Base-by-base conservation (phyloP, 75 land plant species). In the Pinus tabuliformis region DNA sequence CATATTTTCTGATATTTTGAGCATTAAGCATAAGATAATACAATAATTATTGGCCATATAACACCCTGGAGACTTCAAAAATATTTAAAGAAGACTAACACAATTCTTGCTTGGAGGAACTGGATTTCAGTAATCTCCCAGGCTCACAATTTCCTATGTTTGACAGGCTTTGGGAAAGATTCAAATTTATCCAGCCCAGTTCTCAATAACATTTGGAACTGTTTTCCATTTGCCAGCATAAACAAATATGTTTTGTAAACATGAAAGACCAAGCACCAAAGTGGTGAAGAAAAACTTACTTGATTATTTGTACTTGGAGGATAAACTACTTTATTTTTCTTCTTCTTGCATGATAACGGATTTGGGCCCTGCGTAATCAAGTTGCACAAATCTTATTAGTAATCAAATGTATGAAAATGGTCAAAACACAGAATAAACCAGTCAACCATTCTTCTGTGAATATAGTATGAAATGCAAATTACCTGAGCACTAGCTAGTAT, bases 341-440 rank as follows among this genome's bases (percentile, higher is more conserved):
- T 68, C 72, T 68, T 68, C 72, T 68, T 68, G 72, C 72, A 68
- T 39, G 72, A 68, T 68, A 68, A 68, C n/a, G 72, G 72, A 68
- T 68, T 68, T 42, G 72, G 72, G 54, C 52, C 72, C 72, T 68
- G 52, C 11, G 4, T 12, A 68, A 5, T 68, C 9, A 39, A 68
- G 42, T 68, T 18, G 54, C 11, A n/a, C 21, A 20, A 68, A 42
- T 42, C 52, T 68, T n/a, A 24, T 68, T 68, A 68, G 22, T 8
- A 68, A 68, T 20, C 36, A 42, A 18, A 45, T 6, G 20, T 14
- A 68, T 39, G 21, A 68, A 39, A 68, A 68, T 9, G 3, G 11
- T 49, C 11, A 49, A 33, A 33, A 33, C 11, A 49, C 54, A 49
- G 12, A 49, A 49, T 49, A 49, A 49, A 49, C 54, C 54, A 49